A percentile compares a stretch with the other conserved stretches of the same genome.
These are phyloP conservation scores for Plectosphaerella plurivora DNA, from an alignment of 2,329 filamentous ascomycete species.

Conservation along the genomic window DNA sequence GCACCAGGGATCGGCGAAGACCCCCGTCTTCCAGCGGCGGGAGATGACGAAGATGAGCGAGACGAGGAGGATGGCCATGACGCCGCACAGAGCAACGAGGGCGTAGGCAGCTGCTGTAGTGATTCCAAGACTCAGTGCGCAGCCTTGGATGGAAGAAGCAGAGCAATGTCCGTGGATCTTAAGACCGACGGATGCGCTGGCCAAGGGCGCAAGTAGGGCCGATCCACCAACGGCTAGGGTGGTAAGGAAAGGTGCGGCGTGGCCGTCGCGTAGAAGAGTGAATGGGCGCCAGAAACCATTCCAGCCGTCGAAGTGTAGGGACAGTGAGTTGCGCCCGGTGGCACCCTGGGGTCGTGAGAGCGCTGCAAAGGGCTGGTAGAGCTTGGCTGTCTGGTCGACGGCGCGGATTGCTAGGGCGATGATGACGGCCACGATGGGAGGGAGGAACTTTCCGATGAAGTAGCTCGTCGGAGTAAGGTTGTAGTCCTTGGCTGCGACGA, in stretches of 20 bases:
- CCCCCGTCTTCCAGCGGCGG: conserved; percentile 28
- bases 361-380: conserved; percentile 39
- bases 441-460: conserved; percentile 37
- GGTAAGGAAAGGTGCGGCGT: conserved; percentile 31
- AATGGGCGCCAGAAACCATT: conserved; percentile 28
- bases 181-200: conserved; percentile 32
- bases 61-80: conserved; percentile 23
- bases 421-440: conserved; percentile 32
- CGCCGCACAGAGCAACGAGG: conserved; percentile 23
- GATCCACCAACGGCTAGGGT: conserved; percentile 28
- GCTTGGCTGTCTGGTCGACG: conserved; percentile 32
- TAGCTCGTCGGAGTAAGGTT: conserved; percentile 22
- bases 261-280: conserved; percentile 24
- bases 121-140: conserved; percentile 29
- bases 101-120: conserved; percentile 22
- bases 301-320: conserved; percentile 33
- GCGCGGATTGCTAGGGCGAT: conserved; percentile 33
- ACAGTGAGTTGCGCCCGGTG: conserved; percentile 33
- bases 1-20: conserved; percentile 35
- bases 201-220: conserved; percentile 31
- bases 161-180: conserved; percentile 30
- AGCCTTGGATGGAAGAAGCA: conserved; percentile 19
- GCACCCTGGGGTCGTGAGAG: conserved; percentile 31
- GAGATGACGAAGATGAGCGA: conserved; percentile 21
- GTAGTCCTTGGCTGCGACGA: conserved; percentile 16